These are phyloP conservation scores for Symbiodinium natans DNA, from an alignment of 73 alveolate genomes.

Conservation along the genomic window DNA sequence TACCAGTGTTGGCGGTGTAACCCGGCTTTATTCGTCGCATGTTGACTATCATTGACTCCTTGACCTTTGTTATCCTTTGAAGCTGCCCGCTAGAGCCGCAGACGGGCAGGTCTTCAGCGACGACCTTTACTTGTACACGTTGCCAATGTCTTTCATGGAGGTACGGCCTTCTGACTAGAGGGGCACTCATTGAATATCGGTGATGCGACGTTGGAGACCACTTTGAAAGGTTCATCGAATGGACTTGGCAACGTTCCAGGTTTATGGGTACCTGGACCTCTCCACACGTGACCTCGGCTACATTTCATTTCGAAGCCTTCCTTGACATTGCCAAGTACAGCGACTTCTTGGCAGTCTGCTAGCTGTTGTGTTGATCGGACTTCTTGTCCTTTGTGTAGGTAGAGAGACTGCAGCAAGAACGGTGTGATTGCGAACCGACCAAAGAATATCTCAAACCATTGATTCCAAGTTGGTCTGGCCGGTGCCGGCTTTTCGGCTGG, in stretches of 20 bases:
- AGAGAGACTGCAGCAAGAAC: too few relatives aligned
- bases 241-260: background rate
- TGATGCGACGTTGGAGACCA: too few relatives aligned
- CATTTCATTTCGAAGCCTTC: background rate
- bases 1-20: background rate
- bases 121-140: background rate
- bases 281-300: background rate
- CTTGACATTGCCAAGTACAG: too few relatives aligned
- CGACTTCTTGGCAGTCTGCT: too few relatives aligned
- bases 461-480: background rate
- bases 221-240: background rate
- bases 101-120: background rate
- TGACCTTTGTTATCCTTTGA: too few relatives aligned
- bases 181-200: too few relatives aligned
- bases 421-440: too few relatives aligned
- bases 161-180: background rate
- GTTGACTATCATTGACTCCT: background rate
- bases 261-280: background rate
- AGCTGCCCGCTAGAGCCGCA: background rate
- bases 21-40: background rate
- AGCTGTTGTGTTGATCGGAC: too few relatives aligned
- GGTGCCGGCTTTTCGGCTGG: background rate
- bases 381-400: too few relatives aligned
- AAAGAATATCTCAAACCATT: too few relatives aligned
- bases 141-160: background rate